These are phyloP conservation scores for Mercurialis annua DNA, from an alignment of 345 rosid genomes.

Conservation along the genomic window DNA sequence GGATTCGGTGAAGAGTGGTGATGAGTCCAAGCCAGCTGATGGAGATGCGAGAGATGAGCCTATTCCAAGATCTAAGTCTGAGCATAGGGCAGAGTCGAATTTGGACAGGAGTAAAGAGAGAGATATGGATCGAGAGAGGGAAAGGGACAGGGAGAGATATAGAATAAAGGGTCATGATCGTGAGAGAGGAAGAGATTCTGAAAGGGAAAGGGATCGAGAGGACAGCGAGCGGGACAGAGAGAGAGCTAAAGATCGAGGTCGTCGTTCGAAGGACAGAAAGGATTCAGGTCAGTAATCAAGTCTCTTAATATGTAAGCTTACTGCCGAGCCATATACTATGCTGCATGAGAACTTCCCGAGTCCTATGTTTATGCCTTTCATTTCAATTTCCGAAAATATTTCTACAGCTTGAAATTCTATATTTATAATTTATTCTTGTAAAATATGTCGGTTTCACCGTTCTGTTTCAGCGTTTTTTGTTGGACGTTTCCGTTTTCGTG, in stretches of 20 bases:
- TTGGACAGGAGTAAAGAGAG: conserved; percentile 65
- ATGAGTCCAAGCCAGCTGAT: conserved; percentile 47
- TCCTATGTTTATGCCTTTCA: too few relatives aligned
- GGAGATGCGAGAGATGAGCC: conserved; percentile 52
- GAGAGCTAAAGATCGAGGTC: conserved; percentile 57
- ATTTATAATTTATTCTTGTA: too few relatives aligned
- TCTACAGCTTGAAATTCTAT: too few relatives aligned
- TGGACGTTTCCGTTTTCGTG: too few relatives aligned
- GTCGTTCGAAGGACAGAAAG: conserved; percentile 70
- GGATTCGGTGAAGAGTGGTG: conserved; percentile 62
- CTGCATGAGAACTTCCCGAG: too few relatives aligned
- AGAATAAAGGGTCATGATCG: conserved; percentile 52
- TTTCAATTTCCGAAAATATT: too few relatives aligned
- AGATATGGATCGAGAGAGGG: conserved; percentile 55
- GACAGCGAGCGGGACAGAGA: conserved; percentile 64
- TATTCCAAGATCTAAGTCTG: conserved; percentile 43
- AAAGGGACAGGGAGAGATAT: conserved; percentile 31
- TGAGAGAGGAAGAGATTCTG: conserved; percentile 74
- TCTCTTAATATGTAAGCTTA: not conserved
- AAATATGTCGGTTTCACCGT: too few relatives aligned
- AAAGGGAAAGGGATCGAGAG: conserved; percentile 67
- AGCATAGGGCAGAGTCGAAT: conserved; percentile 44
- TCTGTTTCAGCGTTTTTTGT: too few relatives aligned
- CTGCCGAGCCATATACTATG: too few relatives aligned
- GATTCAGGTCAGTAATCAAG: conserved; percentile 49